Evolutionary conservation across 768 basidiomycete genomes (phyloP).

Genomic region (Suillus luteus): DNA sequence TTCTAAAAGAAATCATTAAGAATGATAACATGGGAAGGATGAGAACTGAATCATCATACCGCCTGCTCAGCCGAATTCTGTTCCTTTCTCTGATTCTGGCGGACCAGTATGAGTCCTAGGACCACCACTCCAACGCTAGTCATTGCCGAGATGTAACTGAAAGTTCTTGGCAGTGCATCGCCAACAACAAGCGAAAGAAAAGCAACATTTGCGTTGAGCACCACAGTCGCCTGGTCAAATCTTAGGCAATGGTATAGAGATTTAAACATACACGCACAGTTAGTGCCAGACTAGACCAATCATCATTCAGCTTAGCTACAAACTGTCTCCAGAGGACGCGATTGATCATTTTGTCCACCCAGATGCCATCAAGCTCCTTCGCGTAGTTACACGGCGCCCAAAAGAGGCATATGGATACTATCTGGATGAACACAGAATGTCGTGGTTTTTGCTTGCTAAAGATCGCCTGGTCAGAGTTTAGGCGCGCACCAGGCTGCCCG

Average conservation of each 20-base stretch:
- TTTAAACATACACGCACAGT: constrained; percentile 38
- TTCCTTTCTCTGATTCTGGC: constrained; percentile 36
- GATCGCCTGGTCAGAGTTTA: constrained; percentile 31
- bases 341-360: constrained; percentile 45
- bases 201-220: constrained; percentile 53
- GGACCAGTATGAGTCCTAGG: constrained; percentile 37
- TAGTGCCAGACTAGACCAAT: constrained; percentile 51
- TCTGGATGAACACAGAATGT: constrained; percentile 36
- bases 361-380: constrained; percentile 41
- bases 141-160: constrained; percentile 40
- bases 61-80: constrained; percentile 28
- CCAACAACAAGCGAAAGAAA: constrained; percentile 45
- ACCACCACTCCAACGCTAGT: constrained; percentile 38
- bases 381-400: constrained; percentile 47
- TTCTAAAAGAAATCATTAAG: not conserved
- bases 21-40: not conserved
- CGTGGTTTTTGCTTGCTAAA: constrained; percentile 9
- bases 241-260: not conserved
- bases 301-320: constrained; percentile 41
- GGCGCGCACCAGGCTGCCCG: constrained; percentile 38
- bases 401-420: constrained; percentile 43
- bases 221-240: constrained; percentile 43
- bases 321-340: constrained; percentile 41
- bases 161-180: constrained; percentile 30
- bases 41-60: constrained; percentile 25